These are phyloP conservation scores for Kondoa subrosea DNA, from an alignment of 768 basidiomycete genomes.

Conservation along the genomic window DNA sequence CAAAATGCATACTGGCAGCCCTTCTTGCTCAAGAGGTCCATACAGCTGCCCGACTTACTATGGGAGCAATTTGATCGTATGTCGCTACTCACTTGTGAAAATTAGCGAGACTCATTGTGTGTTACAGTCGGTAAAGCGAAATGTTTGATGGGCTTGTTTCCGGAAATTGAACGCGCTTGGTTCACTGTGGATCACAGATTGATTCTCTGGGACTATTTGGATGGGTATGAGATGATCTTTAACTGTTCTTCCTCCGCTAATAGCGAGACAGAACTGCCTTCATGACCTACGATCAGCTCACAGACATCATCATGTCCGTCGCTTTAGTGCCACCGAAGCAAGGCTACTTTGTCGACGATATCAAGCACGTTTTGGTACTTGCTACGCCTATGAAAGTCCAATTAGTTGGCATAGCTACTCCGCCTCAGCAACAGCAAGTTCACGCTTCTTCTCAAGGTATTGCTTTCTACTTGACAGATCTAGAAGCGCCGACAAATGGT, in stretches of 20 bases:
- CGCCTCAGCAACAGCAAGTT: slow-evolving; percentile 28
- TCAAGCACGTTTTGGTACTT: slow-evolving; percentile 70
- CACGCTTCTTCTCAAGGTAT: no score
- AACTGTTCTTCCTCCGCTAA: not conserved
- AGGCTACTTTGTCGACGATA: slow-evolving; percentile 78
- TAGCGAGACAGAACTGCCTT: not conserved
- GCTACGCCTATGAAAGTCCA: slow-evolving; percentile 70
- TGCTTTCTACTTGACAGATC: slow-evolving; percentile 67
- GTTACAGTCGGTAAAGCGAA: slow-evolving; percentile 19
- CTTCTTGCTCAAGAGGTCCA: slow-evolving; percentile 25
- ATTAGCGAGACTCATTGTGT: no score
- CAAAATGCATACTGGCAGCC: slow-evolving; percentile 26
- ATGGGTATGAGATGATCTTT: no score
- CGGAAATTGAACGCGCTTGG: slow-evolving; percentile 88
- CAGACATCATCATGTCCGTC: slow-evolving; percentile 74
- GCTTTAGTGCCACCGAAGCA: slow-evolving; percentile 70
- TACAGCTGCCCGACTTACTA: slow-evolving; percentile 23
- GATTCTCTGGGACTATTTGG: slow-evolving; percentile 89
- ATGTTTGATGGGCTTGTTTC: slow-evolving; percentile 41
- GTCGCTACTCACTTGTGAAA: not conserved
- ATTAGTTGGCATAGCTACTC: slow-evolving; percentile 54
- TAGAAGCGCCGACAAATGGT: slow-evolving; percentile 52
- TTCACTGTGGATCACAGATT: slow-evolving; percentile 85
- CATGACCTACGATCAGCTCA: slow-evolving; percentile 79
- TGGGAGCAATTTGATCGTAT: slow-evolving; percentile 26